Conservation (phyloP, 108 stramenopile genomes). For the Nitzschia palea region DNA sequence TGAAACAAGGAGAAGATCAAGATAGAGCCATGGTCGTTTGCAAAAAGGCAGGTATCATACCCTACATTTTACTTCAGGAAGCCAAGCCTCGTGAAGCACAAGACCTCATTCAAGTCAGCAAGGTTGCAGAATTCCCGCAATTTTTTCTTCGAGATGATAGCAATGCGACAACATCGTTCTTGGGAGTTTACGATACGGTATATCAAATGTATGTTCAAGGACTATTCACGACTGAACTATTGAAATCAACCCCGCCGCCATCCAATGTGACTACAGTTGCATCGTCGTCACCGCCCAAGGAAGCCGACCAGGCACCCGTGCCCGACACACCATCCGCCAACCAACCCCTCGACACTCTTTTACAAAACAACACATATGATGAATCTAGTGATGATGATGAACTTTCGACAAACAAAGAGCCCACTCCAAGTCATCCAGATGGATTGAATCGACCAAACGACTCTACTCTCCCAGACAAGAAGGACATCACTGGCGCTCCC, state of each 20-base stretch:
- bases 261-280: background rate
- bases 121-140: slow-evolving; percentile 16
- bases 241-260: background rate
- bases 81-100: background rate
- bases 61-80: slow-evolving; percentile 21
- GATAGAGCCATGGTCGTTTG: slow-evolving; percentile 29
- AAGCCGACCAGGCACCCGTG: background rate
- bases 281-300: no score
- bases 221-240: background rate
- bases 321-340: background rate
- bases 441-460: no score
- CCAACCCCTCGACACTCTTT: background rate
- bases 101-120: background rate
- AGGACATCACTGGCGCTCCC: no score
- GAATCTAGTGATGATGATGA: slow-evolving; percentile 17
- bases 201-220: slow-evolving; percentile 9
- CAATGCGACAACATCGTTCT: slow-evolving; percentile 4
- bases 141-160: slow-evolving; percentile 14
- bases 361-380: background rate
- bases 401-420: no score
- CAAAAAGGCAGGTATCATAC: slow-evolving; percentile 19
- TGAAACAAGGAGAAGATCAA: slow-evolving; percentile 30
- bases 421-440: no score
- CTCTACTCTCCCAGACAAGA: no score
- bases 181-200: slow-evolving; percentile 21